Conservation (phyloP, 805 yeast genomes). For the Zygosaccharomyces rouxii region DNA sequence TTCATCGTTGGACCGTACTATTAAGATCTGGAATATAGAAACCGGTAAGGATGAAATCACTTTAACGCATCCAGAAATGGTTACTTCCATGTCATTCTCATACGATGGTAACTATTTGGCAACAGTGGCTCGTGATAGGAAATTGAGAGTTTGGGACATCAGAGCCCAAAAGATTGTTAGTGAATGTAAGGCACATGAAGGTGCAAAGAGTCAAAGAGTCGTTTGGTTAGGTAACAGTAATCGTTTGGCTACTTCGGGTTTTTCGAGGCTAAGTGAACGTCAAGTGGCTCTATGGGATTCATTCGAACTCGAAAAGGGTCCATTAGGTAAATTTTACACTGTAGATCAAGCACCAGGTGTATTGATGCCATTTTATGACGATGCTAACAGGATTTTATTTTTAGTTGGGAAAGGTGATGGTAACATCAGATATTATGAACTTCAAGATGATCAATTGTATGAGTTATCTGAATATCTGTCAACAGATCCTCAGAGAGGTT, state of each 20-base stretch:
- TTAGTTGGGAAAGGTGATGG: constrained; percentile 98
- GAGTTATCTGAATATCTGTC: constrained; percentile 88
- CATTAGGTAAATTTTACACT: constrained; percentile 81
- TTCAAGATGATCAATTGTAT: constrained; percentile 73
- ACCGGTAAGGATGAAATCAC: constrained; percentile 67
- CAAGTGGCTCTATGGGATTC: constrained; percentile 95
- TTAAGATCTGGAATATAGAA: constrained; percentile 85
- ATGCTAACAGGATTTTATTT: constrained; percentile 70
- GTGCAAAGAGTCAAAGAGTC: constrained; percentile 86
- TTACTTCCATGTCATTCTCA: constrained; percentile 89
- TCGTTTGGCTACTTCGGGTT: constrained; percentile 89
- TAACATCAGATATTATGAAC: constrained; percentile 90
- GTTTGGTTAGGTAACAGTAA: constrained; percentile 87
- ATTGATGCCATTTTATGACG: constrained; percentile 86
- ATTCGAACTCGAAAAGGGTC: constrained; percentile 66
- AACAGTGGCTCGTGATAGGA: constrained; percentile 87
- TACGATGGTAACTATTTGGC: constrained; percentile 84
- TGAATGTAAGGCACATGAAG: constrained; percentile 87
- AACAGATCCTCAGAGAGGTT: constrained; percentile 92
- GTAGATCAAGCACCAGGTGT: constrained; percentile 92
- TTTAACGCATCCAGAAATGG: constrained; percentile 81
- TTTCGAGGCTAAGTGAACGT: constrained; percentile 87
- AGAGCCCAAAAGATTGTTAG: constrained; percentile 66
- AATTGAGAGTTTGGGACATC: constrained; percentile 86
- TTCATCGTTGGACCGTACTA: constrained; percentile 83